Evolutionary conservation across 768 basidiomycete genomes (phyloP).

Genomic region (Pulveroboletus frians): DNA sequence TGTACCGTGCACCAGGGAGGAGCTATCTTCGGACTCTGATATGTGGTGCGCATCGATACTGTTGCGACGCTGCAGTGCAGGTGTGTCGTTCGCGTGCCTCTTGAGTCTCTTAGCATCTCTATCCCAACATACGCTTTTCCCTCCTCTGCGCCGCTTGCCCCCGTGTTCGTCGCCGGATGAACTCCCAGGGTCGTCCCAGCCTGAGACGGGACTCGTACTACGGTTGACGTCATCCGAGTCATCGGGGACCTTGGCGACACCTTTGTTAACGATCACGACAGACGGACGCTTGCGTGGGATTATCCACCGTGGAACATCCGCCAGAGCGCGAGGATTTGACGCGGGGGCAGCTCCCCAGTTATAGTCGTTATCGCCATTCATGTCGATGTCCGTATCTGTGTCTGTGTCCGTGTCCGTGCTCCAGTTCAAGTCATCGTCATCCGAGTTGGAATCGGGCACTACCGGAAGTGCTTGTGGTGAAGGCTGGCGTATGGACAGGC

Average conservation of each 20-base stretch:
- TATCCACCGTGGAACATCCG: constrained; percentile 12
- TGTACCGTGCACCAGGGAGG: not conserved
- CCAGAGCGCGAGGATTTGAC: constrained; percentile 3
- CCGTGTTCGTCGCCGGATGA: constrained; percentile 5
- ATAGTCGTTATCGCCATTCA: constrained; percentile 9
- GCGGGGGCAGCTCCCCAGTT: constrained; percentile 9
- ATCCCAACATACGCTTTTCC: not conserved
- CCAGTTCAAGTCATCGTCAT: constrained; percentile 7
- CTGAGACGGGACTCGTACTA: not conserved
- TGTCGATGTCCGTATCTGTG: constrained; percentile 16
- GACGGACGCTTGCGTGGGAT: constrained; percentile 22
- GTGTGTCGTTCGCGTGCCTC: constrained; percentile 8
- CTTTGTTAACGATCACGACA: constrained; percentile 1
- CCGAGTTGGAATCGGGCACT: constrained; percentile 5
- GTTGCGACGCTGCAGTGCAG: constrained; percentile 1
- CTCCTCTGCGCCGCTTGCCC: constrained; percentile 18
- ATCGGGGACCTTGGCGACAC: not conserved
- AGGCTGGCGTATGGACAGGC: not conserved
- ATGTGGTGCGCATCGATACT: not conserved
- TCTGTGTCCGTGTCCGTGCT: constrained; percentile 9
- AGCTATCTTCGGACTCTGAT: not conserved
- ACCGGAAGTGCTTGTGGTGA: not conserved
- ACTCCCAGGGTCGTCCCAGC: not conserved
- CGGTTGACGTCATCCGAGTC: not conserved
- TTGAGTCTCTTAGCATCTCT: constrained; percentile 14